These are phyloP conservation scores for Phytophthora pisi DNA, from an alignment of 352 stramenopile species.

Conservation along the genomic window DNA sequence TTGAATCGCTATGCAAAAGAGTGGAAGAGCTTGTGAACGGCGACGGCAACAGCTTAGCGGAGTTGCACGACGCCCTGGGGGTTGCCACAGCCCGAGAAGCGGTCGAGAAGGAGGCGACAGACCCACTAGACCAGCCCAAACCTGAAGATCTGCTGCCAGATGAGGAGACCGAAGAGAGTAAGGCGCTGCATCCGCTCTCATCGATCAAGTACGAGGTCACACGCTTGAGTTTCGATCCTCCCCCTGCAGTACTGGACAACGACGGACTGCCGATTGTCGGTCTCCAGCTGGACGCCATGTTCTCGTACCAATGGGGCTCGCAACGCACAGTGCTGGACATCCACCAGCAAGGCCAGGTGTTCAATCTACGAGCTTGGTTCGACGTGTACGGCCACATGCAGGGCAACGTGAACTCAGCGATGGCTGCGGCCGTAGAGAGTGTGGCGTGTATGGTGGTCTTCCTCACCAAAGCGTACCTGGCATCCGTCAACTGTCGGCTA, in stretches of 20 bases:
- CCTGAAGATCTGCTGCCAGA: constrained; percentile 29
- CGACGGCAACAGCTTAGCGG: background rate
- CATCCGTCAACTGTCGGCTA: constrained; percentile 62
- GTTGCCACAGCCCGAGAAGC: constrained; percentile 25
- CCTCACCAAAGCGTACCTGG: constrained; percentile 50
- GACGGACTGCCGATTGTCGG: constrained; percentile 42
- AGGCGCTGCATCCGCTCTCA: constrained; percentile 20
- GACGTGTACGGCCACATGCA: constrained; percentile 72
- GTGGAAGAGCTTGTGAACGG: constrained; percentile 20
- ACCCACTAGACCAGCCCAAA: constrained; percentile 5
- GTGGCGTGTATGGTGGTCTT: constrained; percentile 65
- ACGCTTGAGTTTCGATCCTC: constrained; percentile 29
- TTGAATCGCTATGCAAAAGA: constrained; percentile 10
- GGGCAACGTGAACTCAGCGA: constrained; percentile 67
- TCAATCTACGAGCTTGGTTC: constrained; percentile 54
- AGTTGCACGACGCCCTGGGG: constrained; percentile 25
- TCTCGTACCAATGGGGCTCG: constrained; percentile 63
- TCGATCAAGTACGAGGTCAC: constrained; percentile 49
- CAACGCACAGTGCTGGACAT: constrained; percentile 48
- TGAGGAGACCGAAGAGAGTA: constrained; percentile 23
- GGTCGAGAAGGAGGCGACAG: constrained; percentile 20
- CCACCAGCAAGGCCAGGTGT: constrained; percentile 47
- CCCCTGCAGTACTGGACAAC: constrained; percentile 45
- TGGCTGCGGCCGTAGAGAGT: constrained; percentile 61
- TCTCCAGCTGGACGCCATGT: constrained; percentile 57